Conservation (phyloP, 495 filamentous ascomycete genomes). For the Aspergillus haitiensis region DNA sequence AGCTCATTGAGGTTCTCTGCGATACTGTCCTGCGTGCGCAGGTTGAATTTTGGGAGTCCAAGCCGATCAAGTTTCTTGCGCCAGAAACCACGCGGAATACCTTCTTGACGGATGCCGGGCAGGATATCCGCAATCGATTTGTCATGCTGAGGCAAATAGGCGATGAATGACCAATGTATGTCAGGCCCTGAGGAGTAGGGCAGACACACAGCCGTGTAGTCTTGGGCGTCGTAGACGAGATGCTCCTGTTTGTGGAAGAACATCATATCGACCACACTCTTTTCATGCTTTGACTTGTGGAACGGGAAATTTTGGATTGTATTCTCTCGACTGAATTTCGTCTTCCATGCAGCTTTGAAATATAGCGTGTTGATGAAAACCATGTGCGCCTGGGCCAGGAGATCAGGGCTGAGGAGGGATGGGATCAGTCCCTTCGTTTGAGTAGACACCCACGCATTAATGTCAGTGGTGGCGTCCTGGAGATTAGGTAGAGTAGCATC, state of each 20-base stretch:
- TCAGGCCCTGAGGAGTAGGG: background rate
- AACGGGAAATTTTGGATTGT: background rate
- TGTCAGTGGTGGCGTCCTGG: background rate
- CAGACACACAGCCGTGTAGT: conserved; percentile 2
- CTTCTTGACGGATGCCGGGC: background rate
- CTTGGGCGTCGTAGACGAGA: background rate
- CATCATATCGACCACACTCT: conserved; percentile 2
- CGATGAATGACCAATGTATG: conserved; percentile 3
- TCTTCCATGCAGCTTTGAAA: conserved; percentile 4
- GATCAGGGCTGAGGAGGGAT: background rate
- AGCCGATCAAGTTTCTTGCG: background rate
- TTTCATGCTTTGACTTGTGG: background rate
- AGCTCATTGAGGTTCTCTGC: background rate
- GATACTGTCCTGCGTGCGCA: conserved; percentile 8
- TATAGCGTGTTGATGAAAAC: conserved; percentile 7
- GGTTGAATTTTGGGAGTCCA: conserved; percentile 7
- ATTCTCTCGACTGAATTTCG: background rate
- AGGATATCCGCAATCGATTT: background rate
- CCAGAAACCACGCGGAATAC: background rate
- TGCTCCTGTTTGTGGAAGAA: background rate
- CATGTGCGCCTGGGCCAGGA: background rate
- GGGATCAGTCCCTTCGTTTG: background rate
- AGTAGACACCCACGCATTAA: conserved; percentile 1
- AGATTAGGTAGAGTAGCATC: background rate
- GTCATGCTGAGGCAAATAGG: background rate